Conservation (phyloP, 345 rosid species). For the Corchorus capsularis region DNA sequence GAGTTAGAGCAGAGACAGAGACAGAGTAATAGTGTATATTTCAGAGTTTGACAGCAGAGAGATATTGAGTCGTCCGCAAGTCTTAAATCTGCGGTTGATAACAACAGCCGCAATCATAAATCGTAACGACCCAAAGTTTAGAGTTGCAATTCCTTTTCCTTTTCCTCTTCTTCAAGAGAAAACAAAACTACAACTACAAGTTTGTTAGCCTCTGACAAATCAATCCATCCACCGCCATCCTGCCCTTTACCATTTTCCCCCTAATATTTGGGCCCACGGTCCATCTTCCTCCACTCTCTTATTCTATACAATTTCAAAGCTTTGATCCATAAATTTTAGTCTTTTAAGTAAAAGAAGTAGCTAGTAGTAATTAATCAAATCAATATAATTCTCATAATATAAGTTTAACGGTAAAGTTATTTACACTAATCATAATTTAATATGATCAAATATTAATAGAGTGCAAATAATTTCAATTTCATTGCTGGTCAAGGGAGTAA, state of each 20-base stretch:
- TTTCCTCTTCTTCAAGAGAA: conserved; percentile 24
- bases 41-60: not conserved
- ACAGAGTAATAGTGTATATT: not conserved
- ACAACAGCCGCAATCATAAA: conserved; percentile 34
- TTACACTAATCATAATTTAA: not conserved
- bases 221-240: not conserved
- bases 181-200: conserved; percentile 11
- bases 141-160: conserved; percentile 17
- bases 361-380: no score
- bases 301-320: not conserved
- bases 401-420: no score
- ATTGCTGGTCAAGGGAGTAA: no score
- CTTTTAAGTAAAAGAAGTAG: no score
- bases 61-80: conserved; percentile 40
- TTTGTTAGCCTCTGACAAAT: conserved; percentile 27
- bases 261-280: not conserved
- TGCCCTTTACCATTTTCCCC: not conserved
- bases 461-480: no score
- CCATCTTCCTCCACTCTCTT: not conserved
- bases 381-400: no score
- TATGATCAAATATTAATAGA: no score
- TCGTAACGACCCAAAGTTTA: conserved; percentile 26
- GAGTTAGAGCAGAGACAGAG: not conserved
- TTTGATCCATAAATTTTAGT: not conserved
- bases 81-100: conserved; percentile 20